Evolutionary conservation across 768 basidiomycete species (phyloP).

Genomic region (Mycena rebaudengoi): DNA sequence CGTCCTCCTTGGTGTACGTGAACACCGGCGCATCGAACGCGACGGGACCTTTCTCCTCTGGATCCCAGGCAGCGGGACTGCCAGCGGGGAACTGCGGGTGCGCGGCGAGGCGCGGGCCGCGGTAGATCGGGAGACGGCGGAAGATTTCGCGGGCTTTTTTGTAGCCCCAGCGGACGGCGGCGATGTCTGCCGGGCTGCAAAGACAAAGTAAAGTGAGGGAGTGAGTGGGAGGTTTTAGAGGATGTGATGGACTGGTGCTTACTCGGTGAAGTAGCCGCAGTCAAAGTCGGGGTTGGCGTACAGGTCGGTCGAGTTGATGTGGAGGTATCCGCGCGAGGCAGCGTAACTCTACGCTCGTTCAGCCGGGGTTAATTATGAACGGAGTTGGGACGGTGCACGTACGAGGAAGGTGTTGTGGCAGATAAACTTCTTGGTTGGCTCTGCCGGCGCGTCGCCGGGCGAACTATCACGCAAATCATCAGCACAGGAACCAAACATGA

Average conservation of each 20-base stretch:
- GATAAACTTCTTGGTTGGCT: constrained; percentile 33
- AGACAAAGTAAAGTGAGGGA: neutral
- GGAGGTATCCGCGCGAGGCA: constrained; percentile 42
- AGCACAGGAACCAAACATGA: neutral
- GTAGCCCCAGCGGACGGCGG: constrained; percentile 43
- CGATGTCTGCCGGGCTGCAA: constrained; percentile 33
- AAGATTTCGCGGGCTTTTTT: constrained; percentile 48
- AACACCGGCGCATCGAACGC: constrained; percentile 27
- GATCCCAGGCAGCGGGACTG: constrained; percentile 6
- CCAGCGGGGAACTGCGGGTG: constrained; percentile 30
- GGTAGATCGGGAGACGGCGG: constrained; percentile 45
- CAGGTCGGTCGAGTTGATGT: constrained; percentile 41
- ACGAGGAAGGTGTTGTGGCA: constrained; percentile 34
- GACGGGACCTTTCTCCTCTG: constrained; percentile 23
- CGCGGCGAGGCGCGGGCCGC: constrained; percentile 23
- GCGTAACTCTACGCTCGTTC: constrained; percentile 38
- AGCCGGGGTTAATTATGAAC: neutral
- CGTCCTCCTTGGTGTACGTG: constrained; percentile 34
- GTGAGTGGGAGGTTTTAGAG: neutral
- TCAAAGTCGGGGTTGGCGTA: constrained; percentile 44
- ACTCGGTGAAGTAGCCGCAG: constrained; percentile 39
- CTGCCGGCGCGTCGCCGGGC: constrained; percentile 1
- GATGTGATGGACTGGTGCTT: constrained; percentile 2
- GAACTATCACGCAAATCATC: neutral
- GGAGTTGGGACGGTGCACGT: constrained; percentile 1